phyloP scores from a whole-genome alignment of 495 filamentous ascomycete species.

The Talaromyces wortmannii region DNA sequence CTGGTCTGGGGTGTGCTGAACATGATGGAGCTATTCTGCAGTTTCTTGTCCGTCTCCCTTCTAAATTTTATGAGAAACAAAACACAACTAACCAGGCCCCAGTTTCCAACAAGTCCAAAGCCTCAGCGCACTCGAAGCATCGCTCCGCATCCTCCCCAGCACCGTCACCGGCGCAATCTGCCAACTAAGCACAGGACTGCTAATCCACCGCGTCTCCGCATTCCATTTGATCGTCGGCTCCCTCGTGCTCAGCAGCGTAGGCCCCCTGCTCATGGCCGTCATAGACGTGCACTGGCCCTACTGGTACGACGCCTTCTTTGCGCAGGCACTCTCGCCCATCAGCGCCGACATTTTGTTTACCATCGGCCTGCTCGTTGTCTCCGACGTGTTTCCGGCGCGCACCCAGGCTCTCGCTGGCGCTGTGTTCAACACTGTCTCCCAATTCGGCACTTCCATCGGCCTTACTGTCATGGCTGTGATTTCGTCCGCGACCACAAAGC shows the following conservation, averaged over 20 bases:
- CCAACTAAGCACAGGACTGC: conserved; percentile 45
- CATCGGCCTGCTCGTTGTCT: conserved; percentile 51
- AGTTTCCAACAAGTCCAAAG: conserved; percentile 43
- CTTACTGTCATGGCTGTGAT: conserved; percentile 50
- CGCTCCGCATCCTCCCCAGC: conserved; percentile 49
- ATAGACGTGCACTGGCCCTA: conserved; percentile 42
- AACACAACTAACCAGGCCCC: not conserved
- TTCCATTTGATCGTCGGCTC: conserved; percentile 36
- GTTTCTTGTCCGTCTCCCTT: conserved; percentile 31
- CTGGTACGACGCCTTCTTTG: conserved; percentile 49
- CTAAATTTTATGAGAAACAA: not conserved
- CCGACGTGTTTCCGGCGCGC: conserved; percentile 46
- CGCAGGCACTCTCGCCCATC: conserved; percentile 36
- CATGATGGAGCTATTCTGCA: conserved; percentile 43
- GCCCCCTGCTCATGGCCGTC: conserved; percentile 48
- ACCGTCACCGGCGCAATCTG: conserved; percentile 39
- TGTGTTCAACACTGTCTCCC: conserved; percentile 57
- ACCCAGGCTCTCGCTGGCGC: conserved; percentile 57
- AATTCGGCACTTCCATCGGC: conserved; percentile 55
- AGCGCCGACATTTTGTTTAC: conserved; percentile 50
- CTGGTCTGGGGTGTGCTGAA: conserved; percentile 42
- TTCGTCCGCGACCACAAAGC: conserved; percentile 40
- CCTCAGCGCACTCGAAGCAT: conserved; percentile 35
- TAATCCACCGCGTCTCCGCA: conserved; percentile 42
- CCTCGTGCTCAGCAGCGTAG: conserved; percentile 31